A percentile compares a stretch with the other conserved stretches of the same genome.
Evolutionary conservation across 306 rosid genomes (phyloP).

Genomic region (Pterocarpus santalinus): DNA sequence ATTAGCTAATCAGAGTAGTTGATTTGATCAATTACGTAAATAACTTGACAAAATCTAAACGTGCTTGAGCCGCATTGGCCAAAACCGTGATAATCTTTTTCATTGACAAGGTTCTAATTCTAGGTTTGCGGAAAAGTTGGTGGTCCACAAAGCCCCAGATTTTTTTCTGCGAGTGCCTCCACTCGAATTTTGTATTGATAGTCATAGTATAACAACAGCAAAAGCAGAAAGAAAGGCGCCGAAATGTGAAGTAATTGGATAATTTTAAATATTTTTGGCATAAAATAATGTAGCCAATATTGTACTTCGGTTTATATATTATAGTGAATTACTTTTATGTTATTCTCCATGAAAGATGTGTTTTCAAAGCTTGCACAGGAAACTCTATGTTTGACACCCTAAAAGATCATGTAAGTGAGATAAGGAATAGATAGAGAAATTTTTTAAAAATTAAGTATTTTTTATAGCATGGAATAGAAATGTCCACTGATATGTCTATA

Average conservation of each 20-base stretch:
- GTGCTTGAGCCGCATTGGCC: conserved; percentile 1
- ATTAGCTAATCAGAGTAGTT: conserved; percentile 15
- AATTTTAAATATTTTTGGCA: background rate
- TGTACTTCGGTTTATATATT: conserved; percentile 1
- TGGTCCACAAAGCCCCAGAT: background rate
- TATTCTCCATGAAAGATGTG: conserved; percentile 4
- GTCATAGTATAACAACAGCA: conserved; percentile 14
- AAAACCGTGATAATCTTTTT: background rate
- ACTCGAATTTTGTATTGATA: conserved; percentile 17
- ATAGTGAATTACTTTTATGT: background rate
- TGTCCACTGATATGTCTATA: no score
- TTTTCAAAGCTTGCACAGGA: background rate
- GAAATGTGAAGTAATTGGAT: conserved; percentile 20
- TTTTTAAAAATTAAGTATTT: no score
- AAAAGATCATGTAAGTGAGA: no score
- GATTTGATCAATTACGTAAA: conserved; percentile 12
- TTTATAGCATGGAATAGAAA: no score
- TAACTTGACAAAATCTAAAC: background rate
- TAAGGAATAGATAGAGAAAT: no score
- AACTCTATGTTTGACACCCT: background rate
- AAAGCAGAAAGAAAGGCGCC: background rate
- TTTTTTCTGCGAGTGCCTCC: conserved; percentile 5
- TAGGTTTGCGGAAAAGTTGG: background rate
- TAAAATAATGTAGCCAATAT: background rate
- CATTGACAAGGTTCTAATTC: background rate